Conservation (phyloP, 1,284 basidiomycete genomes). For the Austroboletus niveus region DNA sequence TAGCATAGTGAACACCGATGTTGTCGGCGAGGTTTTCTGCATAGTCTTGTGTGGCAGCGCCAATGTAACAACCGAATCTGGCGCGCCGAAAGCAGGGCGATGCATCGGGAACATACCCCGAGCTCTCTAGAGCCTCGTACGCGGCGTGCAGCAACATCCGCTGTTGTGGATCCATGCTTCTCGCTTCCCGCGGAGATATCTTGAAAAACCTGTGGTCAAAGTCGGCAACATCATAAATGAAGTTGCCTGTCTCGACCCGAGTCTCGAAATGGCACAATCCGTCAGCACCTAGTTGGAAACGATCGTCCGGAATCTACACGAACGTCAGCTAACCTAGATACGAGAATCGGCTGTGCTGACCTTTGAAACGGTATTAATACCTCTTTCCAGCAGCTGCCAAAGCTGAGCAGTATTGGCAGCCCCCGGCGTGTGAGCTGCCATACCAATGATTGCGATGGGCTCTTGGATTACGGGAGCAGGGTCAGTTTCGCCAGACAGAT, state of each 20-base stretch:
- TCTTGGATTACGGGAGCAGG: constrained; percentile 37
- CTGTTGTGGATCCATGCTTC: constrained; percentile 74
- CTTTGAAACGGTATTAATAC: constrained; percentile 56
- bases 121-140: constrained; percentile 65
- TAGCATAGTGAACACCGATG: constrained; percentile 69
- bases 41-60: constrained; percentile 69
- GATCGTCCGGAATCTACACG: constrained; percentile 54
- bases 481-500: constrained; percentile 8
- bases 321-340: constrained; percentile 4
- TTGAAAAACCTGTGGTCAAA: constrained; percentile 74
- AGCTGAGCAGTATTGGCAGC: constrained; percentile 46
- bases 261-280: constrained; percentile 38
- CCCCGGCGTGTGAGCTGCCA: constrained; percentile 65
- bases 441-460: constrained; percentile 67
- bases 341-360: constrained; percentile 34
- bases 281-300: constrained; percentile 46
- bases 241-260: constrained; percentile 60
- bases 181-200: constrained; percentile 69
- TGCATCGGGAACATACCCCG: constrained; percentile 63
- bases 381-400: constrained; percentile 59
- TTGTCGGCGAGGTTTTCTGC: constrained; percentile 58
- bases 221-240: constrained; percentile 51
- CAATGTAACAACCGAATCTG: constrained; percentile 63
- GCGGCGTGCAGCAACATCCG: constrained; percentile 63
- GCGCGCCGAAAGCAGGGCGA: constrained; percentile 51